A percentile compares a stretch with the other conserved stretches of the same genome.
Evolutionary conservation across 805 yeast species (phyloP).

Genomic region (Kazachstania bromeliacearum): DNA sequence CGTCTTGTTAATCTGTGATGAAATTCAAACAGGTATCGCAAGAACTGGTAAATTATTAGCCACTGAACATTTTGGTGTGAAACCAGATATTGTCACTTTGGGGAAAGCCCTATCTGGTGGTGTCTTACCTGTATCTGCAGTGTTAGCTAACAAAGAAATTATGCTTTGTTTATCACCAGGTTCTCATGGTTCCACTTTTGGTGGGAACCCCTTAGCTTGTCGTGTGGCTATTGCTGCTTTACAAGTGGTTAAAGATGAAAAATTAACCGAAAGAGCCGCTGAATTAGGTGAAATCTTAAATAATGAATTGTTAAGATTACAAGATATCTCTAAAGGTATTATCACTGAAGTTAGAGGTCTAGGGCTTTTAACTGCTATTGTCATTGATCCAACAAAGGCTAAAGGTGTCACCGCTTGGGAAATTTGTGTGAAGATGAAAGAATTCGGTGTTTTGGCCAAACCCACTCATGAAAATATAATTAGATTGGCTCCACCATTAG

Average conservation of each 20-base stretch:
- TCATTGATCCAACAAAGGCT: constrained; percentile 74
- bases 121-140: constrained; percentile 85
- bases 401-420: constrained; percentile 95
- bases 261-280: constrained; percentile 67
- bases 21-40: constrained; percentile 95
- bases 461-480: constrained; percentile 95
- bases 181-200: constrained; percentile 95
- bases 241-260: constrained; percentile 81
- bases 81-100: constrained; percentile 81
- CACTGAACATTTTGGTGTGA: constrained; percentile 74
- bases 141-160: constrained; percentile 78
- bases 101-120: constrained; percentile 97
- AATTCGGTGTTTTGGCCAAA: constrained; percentile 83
- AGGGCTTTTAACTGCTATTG: constrained; percentile 85
- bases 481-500: constrained; percentile 93
- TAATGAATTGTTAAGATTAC: constrained; percentile 44
- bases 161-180: constrained; percentile 90
- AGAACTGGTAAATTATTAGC: constrained; percentile 93
- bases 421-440: constrained; percentile 79
- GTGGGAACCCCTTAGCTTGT: constrained; percentile 94
- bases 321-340: constrained; percentile 44
- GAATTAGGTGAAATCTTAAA: constrained; percentile 64
- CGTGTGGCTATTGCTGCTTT: constrained; percentile 90
- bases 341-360: constrained; percentile 63
- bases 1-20: constrained; percentile 86